Conservation (phyloP, 257 asterid species). For the Lycium ferocissimum region DNA sequence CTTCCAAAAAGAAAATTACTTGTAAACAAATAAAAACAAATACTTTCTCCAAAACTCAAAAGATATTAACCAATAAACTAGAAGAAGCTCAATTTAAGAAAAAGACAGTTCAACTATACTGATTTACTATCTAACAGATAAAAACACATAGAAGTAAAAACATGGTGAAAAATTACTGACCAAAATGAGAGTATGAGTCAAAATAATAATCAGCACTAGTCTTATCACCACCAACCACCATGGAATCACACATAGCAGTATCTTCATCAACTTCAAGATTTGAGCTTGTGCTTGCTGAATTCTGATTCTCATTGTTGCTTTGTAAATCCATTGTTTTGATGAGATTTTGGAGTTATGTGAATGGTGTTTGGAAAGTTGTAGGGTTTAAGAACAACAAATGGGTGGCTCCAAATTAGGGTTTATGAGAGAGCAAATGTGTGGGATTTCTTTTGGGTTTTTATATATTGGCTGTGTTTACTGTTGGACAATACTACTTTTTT, state of each 20-base stretch:
- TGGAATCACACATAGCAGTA: constrained; percentile 58
- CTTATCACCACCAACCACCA: constrained; percentile 56
- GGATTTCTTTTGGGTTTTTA: not conserved
- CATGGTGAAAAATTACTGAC: constrained; percentile 42
- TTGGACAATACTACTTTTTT: too few relatives aligned
- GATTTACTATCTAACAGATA: not conserved
- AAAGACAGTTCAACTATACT: not conserved
- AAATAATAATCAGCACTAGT: constrained; percentile 98
- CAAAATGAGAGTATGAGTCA: constrained; percentile 96
- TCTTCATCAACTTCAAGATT: constrained; percentile 71
- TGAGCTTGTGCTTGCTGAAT: constrained; percentile 40
- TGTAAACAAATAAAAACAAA: not conserved
- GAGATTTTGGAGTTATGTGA: not conserved
- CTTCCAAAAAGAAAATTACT: not conserved
- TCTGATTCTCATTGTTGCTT: not conserved
- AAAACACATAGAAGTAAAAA: too few relatives aligned
- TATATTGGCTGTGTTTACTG: too few relatives aligned
- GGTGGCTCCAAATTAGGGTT: constrained; percentile 18
- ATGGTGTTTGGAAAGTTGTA: not conserved
- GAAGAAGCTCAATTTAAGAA: not conserved
- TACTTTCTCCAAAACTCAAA: not conserved
- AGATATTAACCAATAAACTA: not conserved
- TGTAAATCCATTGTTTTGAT: not conserved
- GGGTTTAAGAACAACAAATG: constrained; percentile 6
- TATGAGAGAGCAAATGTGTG: not conserved